Conservation (phyloP, 2,329 filamentous ascomycete species). For the Pseudohalonectria lignicola region DNA sequence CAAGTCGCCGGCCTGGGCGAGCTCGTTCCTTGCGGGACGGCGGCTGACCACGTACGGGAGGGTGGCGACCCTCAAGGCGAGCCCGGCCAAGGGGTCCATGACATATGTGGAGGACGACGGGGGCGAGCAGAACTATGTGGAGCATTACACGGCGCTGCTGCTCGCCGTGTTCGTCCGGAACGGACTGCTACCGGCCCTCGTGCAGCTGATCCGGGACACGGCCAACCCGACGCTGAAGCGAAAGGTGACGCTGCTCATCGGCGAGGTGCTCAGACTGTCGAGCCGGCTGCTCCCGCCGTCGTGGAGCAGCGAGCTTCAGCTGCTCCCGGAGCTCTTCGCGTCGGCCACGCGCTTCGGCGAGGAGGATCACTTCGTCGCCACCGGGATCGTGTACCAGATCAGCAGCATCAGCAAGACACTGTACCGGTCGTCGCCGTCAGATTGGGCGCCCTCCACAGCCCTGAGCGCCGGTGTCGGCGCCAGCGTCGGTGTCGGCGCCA, state of each 20-base stretch:
- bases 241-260: conserved; percentile 82
- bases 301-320: conserved; percentile 76
- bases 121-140: conserved; percentile 73
- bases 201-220: conserved; percentile 56
- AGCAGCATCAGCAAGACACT: conserved; percentile 93
- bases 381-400: conserved; percentile 91
- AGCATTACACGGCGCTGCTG: conserved; percentile 86
- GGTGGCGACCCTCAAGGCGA: conserved; percentile 69
- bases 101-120: conserved; percentile 44
- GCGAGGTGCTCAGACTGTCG: conserved; percentile 82
- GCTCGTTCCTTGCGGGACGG: conserved; percentile 85
- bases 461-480: conserved; percentile 8
- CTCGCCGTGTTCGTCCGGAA: conserved; percentile 77
- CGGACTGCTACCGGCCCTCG: conserved; percentile 53
- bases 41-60: conserved; percentile 93
- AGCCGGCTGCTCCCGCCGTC: conserved; percentile 72
- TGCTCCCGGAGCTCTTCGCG: conserved; percentile 76
- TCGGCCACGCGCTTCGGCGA: conserved; percentile 62
- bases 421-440: conserved; percentile 60
- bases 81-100: conserved; percentile 13
- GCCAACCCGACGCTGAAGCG: conserved; percentile 64
- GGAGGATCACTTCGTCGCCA: conserved; percentile 68
- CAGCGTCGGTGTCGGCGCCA: conserved; percentile 18
- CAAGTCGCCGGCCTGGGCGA: conserved; percentile 89
- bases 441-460: conserved; percentile 23